These are phyloP conservation scores for Erythrophleum ivorense DNA, from an alignment of 331 rosid species.

Conservation along the genomic window DNA sequence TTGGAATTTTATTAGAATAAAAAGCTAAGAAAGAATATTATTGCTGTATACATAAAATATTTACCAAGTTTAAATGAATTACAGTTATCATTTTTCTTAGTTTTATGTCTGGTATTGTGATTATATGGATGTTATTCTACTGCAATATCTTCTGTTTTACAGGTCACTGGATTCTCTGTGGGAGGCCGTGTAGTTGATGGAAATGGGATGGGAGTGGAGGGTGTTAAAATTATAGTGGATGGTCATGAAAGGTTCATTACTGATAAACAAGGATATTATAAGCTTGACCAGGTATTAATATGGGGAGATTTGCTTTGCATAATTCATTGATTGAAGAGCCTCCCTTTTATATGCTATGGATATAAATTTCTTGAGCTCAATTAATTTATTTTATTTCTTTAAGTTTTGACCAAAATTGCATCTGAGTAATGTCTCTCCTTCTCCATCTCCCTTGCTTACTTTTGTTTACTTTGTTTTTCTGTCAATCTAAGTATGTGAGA, in stretches of 20 bases:
- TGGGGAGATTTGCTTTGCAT: conserved; percentile 38
- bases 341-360: conserved; percentile 17
- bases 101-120: conserved; percentile 20
- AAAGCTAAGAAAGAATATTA: no score
- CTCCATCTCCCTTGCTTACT: background rate
- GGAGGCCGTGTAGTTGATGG: conserved; percentile 98
- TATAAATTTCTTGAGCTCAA: conserved; percentile 3
- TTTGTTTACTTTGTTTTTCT: conserved; percentile 25
- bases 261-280: conserved; percentile 90
- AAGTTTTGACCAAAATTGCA: conserved; percentile 12
- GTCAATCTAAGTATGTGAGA: conserved; percentile 20
- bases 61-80: background rate
- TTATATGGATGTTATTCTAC: conserved; percentile 31
- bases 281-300: conserved; percentile 88
- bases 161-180: conserved; percentile 99
- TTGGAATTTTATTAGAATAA: background rate
- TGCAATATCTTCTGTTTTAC: conserved; percentile 32
- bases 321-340: conserved; percentile 9
- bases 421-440: conserved; percentile 26
- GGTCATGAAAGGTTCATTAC: conserved; percentile 90
- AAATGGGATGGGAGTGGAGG: conserved; percentile 80
- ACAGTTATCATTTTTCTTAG: conserved; percentile 1
- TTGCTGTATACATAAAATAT: no score
- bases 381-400: conserved; percentile 11
- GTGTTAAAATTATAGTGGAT: conserved; percentile 88